phyloP scores from a whole-genome alignment of 164 flowering plant genomes.

The Annona cherimola region DNA sequence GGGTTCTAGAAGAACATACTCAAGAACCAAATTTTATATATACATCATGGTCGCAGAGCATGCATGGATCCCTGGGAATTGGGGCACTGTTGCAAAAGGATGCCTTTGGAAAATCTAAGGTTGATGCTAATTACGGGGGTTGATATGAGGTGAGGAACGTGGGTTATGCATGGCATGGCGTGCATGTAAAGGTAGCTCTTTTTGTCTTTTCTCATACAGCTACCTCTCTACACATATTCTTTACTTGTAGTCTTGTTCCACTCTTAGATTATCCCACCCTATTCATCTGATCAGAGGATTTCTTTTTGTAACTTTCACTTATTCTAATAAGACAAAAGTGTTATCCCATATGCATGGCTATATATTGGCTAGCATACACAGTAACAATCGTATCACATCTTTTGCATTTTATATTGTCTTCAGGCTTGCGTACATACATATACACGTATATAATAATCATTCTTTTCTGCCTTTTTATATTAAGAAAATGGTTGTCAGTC shows the following conservation, averaged over 20 bases:
- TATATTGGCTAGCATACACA: constrained; percentile 9
- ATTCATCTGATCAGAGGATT: constrained; percentile 2
- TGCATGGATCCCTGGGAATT: too few species aligned
- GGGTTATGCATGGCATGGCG: constrained; percentile 41
- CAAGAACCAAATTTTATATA: too few species aligned
- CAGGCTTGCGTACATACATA: constrained; percentile 24
- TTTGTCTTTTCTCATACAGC: constrained; percentile 6
- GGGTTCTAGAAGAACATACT: too few species aligned
- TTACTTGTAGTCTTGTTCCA: constrained; percentile 34
- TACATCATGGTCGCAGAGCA: too few species aligned
- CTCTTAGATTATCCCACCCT: constrained; percentile 24
- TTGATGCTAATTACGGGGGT: neutral
- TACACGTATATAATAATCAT: neutral
- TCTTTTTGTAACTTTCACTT: constrained; percentile 25
- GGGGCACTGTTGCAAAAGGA: constrained; percentile 4
- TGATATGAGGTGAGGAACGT: constrained; percentile 13
- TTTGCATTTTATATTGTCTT: constrained; percentile 24
- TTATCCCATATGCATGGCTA: constrained; percentile 17
- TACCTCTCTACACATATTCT: constrained; percentile 30
- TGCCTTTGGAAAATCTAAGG: constrained; percentile 12
- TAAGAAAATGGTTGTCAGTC: neutral
- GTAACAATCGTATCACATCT: neutral
- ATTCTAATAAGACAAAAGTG: constrained; percentile 54
- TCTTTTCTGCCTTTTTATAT: neutral
- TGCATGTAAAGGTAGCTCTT: constrained; percentile 47